Conservation (phyloP, 2,329 filamentous ascomycete species). For the Ceratocystis ficicola region DNA sequence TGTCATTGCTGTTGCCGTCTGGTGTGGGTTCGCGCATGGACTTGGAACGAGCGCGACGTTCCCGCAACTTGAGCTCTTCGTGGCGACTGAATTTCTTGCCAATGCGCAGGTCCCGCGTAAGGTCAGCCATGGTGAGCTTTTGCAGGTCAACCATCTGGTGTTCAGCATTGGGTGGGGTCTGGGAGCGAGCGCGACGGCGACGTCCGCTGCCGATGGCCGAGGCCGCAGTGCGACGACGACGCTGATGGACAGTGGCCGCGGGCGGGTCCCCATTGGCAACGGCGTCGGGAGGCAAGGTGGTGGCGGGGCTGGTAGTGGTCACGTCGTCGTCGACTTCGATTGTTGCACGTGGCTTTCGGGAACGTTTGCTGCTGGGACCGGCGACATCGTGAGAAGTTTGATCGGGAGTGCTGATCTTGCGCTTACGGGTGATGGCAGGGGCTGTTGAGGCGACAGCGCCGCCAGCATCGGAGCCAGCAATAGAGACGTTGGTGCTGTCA, state of each 20-base stretch:
- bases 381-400: neutral
- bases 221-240: no score
- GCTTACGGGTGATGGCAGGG: slow-evolving; percentile 7
- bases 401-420: neutral
- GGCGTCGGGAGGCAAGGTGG: slow-evolving; percentile 7
- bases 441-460: neutral
- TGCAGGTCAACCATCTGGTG: slow-evolving; percentile 50
- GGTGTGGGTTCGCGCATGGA: slow-evolving; percentile 23
- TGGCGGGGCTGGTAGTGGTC: slow-evolving; percentile 22
- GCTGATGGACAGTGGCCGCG: slow-evolving; percentile 23
- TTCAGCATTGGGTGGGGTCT: slow-evolving; percentile 54
- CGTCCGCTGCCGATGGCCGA: slow-evolving; percentile 21
- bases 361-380: slow-evolving; percentile 7
- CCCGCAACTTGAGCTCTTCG: slow-evolving; percentile 56
- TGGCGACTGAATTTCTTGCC: slow-evolving; percentile 67
- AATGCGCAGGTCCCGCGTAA: slow-evolving; percentile 56
- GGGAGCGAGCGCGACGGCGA: slow-evolving; percentile 34
- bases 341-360: slow-evolving; percentile 27
- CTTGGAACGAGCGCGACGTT: slow-evolving; percentile 35
- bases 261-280: neutral
- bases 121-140: slow-evolving; percentile 57
- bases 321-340: slow-evolving; percentile 19
- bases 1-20: slow-evolving; percentile 31
- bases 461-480: slow-evolving; percentile 16
- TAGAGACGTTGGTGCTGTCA: slow-evolving; percentile 16